Base-by-base conservation (phyloP, 1,139 yeast genomes). In the Yamadazyma aaseri region DNA sequence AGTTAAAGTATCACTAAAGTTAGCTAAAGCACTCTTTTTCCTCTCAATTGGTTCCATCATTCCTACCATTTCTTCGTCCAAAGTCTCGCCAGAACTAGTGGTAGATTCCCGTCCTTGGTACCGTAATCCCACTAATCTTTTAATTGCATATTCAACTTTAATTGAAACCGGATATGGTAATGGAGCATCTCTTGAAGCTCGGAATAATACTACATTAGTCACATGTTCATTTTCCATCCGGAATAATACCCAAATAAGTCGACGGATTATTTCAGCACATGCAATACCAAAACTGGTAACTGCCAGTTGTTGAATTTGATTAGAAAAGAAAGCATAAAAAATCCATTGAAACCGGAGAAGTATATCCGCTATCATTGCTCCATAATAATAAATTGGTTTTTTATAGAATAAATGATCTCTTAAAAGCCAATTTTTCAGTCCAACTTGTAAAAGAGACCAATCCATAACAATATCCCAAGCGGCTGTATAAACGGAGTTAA, bases 191-290 rank as follows among this genome's bases (percentile, higher is more conserved):
- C 92, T 77, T 4, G 94, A 82, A 0, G 97, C 97, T 45, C 95
- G 73, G 57, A 82, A 86, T 31, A 86, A 64, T 34, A 76, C 78
- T 9, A 89, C 96, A 55, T 92, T 92, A 1, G 96, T 82, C 29
- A 89, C 80, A 59, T 94, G 98, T 59, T 92, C 97, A 58, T 92
- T 92, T 52, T 92, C 98, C 73, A 92, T 85, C 63, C 98, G 80
- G 64, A 92, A 83, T 37, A 85, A 75, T 6, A 85, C 71, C 98
- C 99, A 92, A 14, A 90, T 64, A 44, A 86, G 82, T 51, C 98
- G 71, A 51, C 98, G 71, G 3, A 84, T 17, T 2, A 87, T 60
- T 57, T 92, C 99, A 0, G 94, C 86, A 12, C 86, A 46, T 0
- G 95, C 96, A 31, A 92, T 78, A 36, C 77, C 69, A 51, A 90